Conservation (phyloP, 1,284 basidiomycete genomes). For the Pseudozyma thailandica region DNA sequence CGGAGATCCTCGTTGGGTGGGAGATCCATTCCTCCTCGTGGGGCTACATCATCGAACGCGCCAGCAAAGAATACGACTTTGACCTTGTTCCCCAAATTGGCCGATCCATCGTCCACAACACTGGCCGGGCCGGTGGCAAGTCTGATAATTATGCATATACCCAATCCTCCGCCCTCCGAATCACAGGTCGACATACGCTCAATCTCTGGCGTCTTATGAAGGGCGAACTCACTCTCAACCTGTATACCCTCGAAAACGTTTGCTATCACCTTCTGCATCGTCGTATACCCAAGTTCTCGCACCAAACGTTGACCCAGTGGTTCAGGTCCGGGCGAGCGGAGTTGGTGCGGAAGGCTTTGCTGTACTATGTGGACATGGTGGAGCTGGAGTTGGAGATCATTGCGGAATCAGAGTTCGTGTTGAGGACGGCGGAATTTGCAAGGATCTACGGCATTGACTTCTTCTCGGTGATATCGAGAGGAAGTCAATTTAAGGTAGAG, state of each 20-base stretch:
- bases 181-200: constrained; percentile 87
- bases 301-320: constrained; percentile 78
- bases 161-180: constrained; percentile 83
- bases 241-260: constrained; percentile 91
- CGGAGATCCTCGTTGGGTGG: constrained; percentile 91
- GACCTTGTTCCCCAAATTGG: constrained; percentile 69
- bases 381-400: constrained; percentile 57
- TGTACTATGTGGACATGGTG: constrained; percentile 55
- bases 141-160: constrained; percentile 73
- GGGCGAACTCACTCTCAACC: constrained; percentile 80
- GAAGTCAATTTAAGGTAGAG: constrained; percentile 98
- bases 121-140: constrained; percentile 55
- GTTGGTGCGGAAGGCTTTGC: constrained; percentile 32
- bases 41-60: constrained; percentile 86
- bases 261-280: constrained; percentile 70
- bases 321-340: constrained; percentile 69
- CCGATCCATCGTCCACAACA: constrained; percentile 59
- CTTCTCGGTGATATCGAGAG: constrained; percentile 90
- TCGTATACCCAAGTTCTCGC: constrained; percentile 77
- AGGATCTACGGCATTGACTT: constrained; percentile 97
- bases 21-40: constrained; percentile 88
- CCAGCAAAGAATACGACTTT: constrained; percentile 65
- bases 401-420: constrained; percentile 60
- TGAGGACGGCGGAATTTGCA: constrained; percentile 79
- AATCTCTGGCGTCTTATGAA: constrained; percentile 94